phyloP scores from a whole-genome alignment of 2,329 filamentous ascomycete genomes.

The Fusarium keratoplasticum region DNA sequence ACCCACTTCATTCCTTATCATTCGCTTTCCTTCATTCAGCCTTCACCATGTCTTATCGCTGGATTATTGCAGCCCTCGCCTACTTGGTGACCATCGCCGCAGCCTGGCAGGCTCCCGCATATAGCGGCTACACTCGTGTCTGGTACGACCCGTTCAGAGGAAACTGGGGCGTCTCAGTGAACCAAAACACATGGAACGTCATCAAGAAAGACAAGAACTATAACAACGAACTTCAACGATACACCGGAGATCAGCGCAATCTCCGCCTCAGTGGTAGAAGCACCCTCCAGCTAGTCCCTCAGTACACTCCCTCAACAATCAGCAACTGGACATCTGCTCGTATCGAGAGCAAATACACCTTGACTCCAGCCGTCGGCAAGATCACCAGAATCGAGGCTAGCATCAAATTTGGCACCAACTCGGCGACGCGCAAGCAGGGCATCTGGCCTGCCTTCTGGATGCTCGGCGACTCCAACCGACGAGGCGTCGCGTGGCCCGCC shows the following conservation, averaged over 20 bases:
- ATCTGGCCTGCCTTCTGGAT: slow-evolving; percentile 72
- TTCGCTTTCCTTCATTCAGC: background rate
- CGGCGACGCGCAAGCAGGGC: slow-evolving; percentile 59
- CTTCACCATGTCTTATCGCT: slow-evolving; percentile 38
- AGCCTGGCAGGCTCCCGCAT: slow-evolving; percentile 53
- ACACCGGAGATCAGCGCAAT: slow-evolving; percentile 59
- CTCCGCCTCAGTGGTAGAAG: slow-evolving; percentile 62
- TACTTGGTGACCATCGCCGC: slow-evolving; percentile 47
- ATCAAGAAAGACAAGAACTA: slow-evolving; percentile 54
- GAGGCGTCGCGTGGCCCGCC: slow-evolving; percentile 62
- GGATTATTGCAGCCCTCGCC: slow-evolving; percentile 42
- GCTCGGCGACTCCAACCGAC: slow-evolving; percentile 61
- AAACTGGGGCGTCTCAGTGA: slow-evolving; percentile 47
- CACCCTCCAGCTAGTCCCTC: slow-evolving; percentile 64
- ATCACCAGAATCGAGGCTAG: slow-evolving; percentile 59
- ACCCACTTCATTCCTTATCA: slow-evolving; percentile 4
- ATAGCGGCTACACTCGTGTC: slow-evolving; percentile 52
- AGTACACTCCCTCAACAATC: slow-evolving; percentile 49
- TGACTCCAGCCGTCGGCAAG: slow-evolving; percentile 59
- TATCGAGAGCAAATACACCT: slow-evolving; percentile 61
- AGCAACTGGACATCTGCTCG: slow-evolving; percentile 66
- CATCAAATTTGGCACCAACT: slow-evolving; percentile 60
- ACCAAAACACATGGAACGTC: slow-evolving; percentile 55
- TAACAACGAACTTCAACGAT: slow-evolving; percentile 66
- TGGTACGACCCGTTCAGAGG: slow-evolving; percentile 61